Percentiles rank a stretch among this genome's conserved stretches.
phyloP scores from a whole-genome alignment of 1,284 basidiomycete species.

The Trichosporon inkin region DNA sequence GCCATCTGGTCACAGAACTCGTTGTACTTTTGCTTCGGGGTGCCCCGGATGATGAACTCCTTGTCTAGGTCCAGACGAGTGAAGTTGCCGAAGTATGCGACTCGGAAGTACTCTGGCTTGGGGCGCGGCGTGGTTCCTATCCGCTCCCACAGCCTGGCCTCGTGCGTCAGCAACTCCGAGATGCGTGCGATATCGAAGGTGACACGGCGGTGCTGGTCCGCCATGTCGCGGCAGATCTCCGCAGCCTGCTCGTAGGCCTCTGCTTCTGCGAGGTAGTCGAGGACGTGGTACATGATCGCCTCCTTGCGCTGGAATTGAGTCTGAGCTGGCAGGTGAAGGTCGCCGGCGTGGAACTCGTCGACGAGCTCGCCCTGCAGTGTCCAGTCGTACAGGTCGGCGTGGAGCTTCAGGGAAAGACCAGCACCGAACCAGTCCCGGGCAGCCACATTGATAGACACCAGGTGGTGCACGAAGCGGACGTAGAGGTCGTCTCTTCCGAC shows the following conservation, averaged over 20 bases:
- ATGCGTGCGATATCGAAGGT: constrained; percentile 84
- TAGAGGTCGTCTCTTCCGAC: constrained; percentile 85
- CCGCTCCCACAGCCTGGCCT: constrained; percentile 75
- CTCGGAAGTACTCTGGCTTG: constrained; percentile 87
- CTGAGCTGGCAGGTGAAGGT: constrained; percentile 82
- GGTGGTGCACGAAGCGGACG: constrained; percentile 89
- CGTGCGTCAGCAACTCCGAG: constrained; percentile 76
- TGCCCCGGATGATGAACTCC: constrained; percentile 46
- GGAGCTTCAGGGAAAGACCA: constrained; percentile 83
- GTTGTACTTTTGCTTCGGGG: constrained; percentile 40
- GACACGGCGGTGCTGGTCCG: constrained; percentile 73
- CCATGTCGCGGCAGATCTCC: constrained; percentile 85
- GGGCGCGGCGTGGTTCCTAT: constrained; percentile 77
- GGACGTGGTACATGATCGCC: constrained; percentile 74
- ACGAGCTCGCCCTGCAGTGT: constrained; percentile 66
- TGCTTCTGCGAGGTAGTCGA: constrained; percentile 86
- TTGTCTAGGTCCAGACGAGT: constrained; percentile 43
- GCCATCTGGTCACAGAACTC: constrained; percentile 78
- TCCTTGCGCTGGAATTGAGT: constrained; percentile 93
- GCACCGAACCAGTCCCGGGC: constrained; percentile 88
- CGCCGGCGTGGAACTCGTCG: constrained; percentile 66
- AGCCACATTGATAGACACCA: constrained; percentile 80
- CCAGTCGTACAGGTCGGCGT: constrained; percentile 92
- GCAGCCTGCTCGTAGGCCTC: constrained; percentile 94
- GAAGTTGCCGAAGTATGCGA: constrained; percentile 53